A percentile compares a stretch with the other conserved stretches of the same genome.
phyloP scores from a whole-genome alignment of 2,329 filamentous ascomycete species.

The Fusarium anthophilum region DNA sequence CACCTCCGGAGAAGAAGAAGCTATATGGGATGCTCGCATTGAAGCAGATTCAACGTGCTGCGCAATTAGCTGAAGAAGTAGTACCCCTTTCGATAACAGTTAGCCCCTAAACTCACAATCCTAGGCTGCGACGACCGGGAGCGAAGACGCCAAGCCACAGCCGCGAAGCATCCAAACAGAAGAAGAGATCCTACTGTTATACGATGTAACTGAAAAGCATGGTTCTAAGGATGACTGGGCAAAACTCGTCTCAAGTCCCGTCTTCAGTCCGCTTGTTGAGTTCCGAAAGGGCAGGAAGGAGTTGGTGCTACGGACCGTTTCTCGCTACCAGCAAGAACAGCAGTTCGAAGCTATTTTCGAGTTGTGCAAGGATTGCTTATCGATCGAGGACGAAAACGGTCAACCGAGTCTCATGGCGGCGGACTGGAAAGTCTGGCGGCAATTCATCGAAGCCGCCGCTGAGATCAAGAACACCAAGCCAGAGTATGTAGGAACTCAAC shows the following conservation, averaged over 20 bases:
- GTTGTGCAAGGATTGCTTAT: slow-evolving; percentile 56
- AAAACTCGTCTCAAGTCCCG: slow-evolving; percentile 50
- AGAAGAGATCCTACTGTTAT: slow-evolving; percentile 61
- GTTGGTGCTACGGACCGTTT: slow-evolving; percentile 54
- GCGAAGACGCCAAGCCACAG: slow-evolving; percentile 36
- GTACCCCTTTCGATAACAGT: slow-evolving; percentile 26
- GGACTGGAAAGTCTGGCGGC: slow-evolving; percentile 55
- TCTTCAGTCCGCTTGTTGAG: slow-evolving; percentile 55
- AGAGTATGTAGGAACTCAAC: slow-evolving; percentile 43
- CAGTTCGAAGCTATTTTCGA: slow-evolving; percentile 56
- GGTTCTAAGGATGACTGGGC: slow-evolving; percentile 54
- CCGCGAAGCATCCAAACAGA: slow-evolving; percentile 54
- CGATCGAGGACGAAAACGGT: slow-evolving; percentile 48
- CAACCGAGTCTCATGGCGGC: slow-evolving; percentile 55
- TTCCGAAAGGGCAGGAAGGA: slow-evolving; percentile 59
- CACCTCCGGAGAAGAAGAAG: slow-evolving; percentile 58
- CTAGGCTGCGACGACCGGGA: slow-evolving; percentile 34
- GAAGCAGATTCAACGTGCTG: slow-evolving; percentile 62
- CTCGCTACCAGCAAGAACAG: slow-evolving; percentile 49
- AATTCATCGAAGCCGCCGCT: slow-evolving; percentile 52
- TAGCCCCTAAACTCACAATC: not conserved
- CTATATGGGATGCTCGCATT: slow-evolving; percentile 61
- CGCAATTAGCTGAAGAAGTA: slow-evolving; percentile 57
- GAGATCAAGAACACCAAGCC: slow-evolving; percentile 45
- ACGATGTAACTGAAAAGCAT: slow-evolving; percentile 56